Percentiles rank a stretch among this genome's conserved stretches.
These are phyloP conservation scores for Colletotrichum nymphaeae DNA, from an alignment of 2,329 filamentous ascomycete species.

Conservation along the genomic window DNA sequence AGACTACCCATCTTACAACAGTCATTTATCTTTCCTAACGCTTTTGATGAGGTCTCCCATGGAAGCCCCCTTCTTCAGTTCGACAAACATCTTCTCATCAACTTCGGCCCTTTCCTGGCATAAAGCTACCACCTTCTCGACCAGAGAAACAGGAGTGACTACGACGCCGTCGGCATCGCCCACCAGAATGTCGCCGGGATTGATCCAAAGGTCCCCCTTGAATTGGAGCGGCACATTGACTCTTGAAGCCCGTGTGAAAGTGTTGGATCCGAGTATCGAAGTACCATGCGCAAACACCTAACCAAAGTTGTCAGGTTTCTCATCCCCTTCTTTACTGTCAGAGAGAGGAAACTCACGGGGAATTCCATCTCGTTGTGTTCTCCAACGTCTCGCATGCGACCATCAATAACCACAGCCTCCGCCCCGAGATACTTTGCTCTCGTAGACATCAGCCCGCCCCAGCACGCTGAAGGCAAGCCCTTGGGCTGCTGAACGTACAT, in stretches of 20 bases:
- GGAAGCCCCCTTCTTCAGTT: constrained; percentile 20
- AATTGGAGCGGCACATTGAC: constrained; percentile 43
- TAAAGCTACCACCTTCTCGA: constrained; percentile 42
- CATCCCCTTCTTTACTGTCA: not conserved
- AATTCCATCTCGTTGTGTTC: constrained; percentile 41
- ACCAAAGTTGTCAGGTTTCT: constrained; percentile 6
- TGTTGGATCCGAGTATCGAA: constrained; percentile 45
- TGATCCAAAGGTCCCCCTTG: constrained; percentile 42
- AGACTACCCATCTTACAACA: too few species aligned
- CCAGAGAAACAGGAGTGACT: constrained; percentile 39
- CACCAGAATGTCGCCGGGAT: constrained; percentile 44
- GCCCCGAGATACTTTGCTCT: constrained; percentile 42
- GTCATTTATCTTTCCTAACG: constrained; percentile 3
- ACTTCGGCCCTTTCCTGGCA: constrained; percentile 43
- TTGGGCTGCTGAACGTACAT: constrained; percentile 46
- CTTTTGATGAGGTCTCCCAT: constrained; percentile 26
- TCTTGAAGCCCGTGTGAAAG: constrained; percentile 43
- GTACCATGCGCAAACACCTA: constrained; percentile 43
- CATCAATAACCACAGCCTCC: constrained; percentile 42
- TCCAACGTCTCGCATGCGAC: constrained; percentile 43
- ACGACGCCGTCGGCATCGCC: constrained; percentile 45
- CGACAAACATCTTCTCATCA: constrained; percentile 41
- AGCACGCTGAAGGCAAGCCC: constrained; percentile 41
- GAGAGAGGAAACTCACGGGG: constrained; percentile 23
- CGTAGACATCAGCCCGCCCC: constrained; percentile 45